A percentile compares a stretch with the other conserved stretches of the same genome.
These are phyloP conservation scores for Lagerstroemia speciosa DNA, from an alignment of 345 rosid species.

Conservation along the genomic window DNA sequence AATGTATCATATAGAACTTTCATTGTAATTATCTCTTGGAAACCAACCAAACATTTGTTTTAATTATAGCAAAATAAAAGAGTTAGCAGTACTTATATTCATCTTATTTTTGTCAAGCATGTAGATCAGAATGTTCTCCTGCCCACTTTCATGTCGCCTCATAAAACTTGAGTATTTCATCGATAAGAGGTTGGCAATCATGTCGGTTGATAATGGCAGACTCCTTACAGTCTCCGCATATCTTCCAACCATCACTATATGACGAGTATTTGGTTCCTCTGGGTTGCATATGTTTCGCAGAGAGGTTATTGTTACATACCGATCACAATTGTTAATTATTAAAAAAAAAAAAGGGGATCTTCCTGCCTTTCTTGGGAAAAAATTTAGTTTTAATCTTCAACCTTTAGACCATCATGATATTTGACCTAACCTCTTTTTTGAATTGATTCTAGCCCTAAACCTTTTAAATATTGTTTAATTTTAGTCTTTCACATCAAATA, in stretches of 20 bases:
- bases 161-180: conserved; percentile 2
- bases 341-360: too few species aligned
- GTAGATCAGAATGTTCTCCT: conserved; percentile 1
- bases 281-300: conserved; percentile 35
- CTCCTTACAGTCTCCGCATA: conserved; percentile 7
- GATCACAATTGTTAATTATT: background rate
- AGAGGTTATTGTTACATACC: background rate
- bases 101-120: conserved; percentile 3
- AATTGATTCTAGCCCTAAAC: too few species aligned
- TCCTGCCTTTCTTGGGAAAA: too few species aligned
- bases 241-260: conserved; percentile 58
- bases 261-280: conserved; percentile 46
- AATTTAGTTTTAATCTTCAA: too few species aligned
- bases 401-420: too few species aligned
- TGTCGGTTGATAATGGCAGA: background rate
- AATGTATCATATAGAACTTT: too few species aligned
- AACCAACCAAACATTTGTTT: background rate
- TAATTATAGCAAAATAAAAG: too few species aligned
- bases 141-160: conserved; percentile 14
- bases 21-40: too few species aligned
- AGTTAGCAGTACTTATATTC: background rate
- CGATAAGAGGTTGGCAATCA: background rate
- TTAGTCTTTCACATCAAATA: too few species aligned
- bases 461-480: too few species aligned
- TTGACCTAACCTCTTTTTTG: too few species aligned